A percentile compares a stretch with the other conserved stretches of the same genome.
phyloP scores from a whole-genome alignment of 116 monocot species.

The Dioscorea cayenensis region DNA sequence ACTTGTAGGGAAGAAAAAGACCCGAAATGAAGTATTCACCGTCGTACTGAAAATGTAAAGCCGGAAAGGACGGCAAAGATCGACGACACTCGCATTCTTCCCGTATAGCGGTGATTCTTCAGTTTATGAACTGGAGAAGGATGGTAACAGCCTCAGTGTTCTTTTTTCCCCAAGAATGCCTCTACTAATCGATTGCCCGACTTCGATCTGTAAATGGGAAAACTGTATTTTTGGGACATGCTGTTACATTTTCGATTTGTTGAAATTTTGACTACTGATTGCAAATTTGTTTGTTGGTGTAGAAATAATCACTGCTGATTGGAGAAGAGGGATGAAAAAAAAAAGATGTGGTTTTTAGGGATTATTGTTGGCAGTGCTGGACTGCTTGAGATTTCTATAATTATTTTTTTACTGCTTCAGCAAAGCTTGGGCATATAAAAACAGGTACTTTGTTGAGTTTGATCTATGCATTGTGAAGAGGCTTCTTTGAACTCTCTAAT shows the following conservation, averaged over 20 bases:
- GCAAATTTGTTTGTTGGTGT: conserved; percentile 15
- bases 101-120: neutral
- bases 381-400: too few relatives aligned
- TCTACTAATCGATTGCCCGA: neutral
- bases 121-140: neutral
- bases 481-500: too few relatives aligned
- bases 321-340: too few relatives aligned
- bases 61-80: neutral
- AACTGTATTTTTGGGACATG: neutral
- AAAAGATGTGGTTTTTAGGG: too few relatives aligned
- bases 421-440: too few relatives aligned
- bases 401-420: too few relatives aligned
- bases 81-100: neutral
- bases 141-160: neutral
- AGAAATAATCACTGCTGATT: conserved; percentile 14
- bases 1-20: neutral
- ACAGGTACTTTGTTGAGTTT: too few relatives aligned
- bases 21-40: neutral
- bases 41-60: neutral
- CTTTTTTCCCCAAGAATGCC: neutral
- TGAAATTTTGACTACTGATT: conserved; percentile 1
- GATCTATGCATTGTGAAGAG: too few relatives aligned
- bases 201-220: neutral
- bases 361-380: too few relatives aligned
- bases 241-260: neutral